Evolutionary conservation across 805 yeast species (phyloP), one percentile per base, ranked within the genome.

Genomic region (Saccharomycopsis guyanensis): DNA sequence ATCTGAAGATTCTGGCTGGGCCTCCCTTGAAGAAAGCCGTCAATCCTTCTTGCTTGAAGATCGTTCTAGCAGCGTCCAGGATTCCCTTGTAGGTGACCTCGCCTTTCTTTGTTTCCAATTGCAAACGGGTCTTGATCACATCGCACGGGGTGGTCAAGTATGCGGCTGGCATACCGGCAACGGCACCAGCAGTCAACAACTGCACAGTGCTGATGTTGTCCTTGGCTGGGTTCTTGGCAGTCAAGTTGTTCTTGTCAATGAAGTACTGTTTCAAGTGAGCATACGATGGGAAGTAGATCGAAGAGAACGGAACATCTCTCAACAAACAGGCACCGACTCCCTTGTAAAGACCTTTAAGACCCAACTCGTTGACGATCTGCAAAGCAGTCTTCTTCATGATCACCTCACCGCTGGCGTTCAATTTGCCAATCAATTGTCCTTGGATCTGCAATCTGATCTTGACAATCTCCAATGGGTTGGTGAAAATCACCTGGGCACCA

Each of bases 101-200:
- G 45, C 89, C 91, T 46, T 73, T 66, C 52, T 82, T 78, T 4
- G 86, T 72, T 61, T 81, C 94, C 51, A 82, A 78, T 68, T 91
- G 98, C 53, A 91, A 70, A 65, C 97, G 80, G 3, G 98, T 91
- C 69, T 91, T 91, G 57, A 93, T 85, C 41, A 91, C 97, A 70
- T 91, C 98, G 59, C 87, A 88, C 1, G 98, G 98, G 0, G 98
- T 91, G 1, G 98, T 91, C 55, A 89, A 69, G 63, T 84, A 91
- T 8, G 97, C 97, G 25, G 97, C 94, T 7, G 98, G 98, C 70
- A 94, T 87, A 61, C 97, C 98, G 12, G 98, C 97, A 53, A 89
- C 62, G 8, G 95, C 97, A 64, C 98, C 98, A 51, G 94, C 77
- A 3, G 77, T 62, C 50, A 91, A 74, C 54, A 93, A 70, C 65